phyloP scores from a whole-genome alignment of 2,329 filamentous ascomycete species.

The Chaetothyriales sp. region DNA sequence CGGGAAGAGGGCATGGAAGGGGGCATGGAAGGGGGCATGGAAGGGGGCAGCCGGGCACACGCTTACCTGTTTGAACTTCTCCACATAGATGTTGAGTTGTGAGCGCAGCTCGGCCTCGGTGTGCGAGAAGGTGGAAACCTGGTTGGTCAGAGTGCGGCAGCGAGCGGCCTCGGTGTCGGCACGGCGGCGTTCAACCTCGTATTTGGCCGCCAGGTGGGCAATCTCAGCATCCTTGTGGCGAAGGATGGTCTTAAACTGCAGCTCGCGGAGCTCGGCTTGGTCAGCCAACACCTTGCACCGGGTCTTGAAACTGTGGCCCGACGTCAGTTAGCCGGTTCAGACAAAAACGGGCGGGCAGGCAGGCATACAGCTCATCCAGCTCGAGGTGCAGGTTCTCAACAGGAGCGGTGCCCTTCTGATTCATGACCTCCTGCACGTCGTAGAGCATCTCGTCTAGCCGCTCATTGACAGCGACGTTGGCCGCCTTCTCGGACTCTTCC shows the following conservation, averaged over 20 bases:
- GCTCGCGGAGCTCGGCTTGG: slow-evolving; percentile 86
- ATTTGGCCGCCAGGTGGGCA: slow-evolving; percentile 74
- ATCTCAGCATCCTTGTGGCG: slow-evolving; percentile 93
- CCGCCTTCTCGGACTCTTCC: slow-evolving; percentile 70
- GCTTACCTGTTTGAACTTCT: slow-evolving; percentile 97
- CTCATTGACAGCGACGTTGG: slow-evolving; percentile 68
- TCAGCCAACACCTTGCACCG: slow-evolving; percentile 92
- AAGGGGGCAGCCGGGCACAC: slow-evolving; percentile 13
- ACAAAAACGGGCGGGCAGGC: neutral
- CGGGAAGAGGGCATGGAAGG: slow-evolving; percentile 16
- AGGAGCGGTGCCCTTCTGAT: slow-evolving; percentile 69
- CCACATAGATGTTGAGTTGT: slow-evolving; percentile 94
- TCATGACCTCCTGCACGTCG: slow-evolving; percentile 77
- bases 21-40: slow-evolving; percentile 15
- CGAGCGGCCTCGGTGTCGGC: slow-evolving; percentile 68
- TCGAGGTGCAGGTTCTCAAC: slow-evolving; percentile 72
- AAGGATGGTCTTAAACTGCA: slow-evolving; percentile 83
- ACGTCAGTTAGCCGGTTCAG: slow-evolving; percentile 8
- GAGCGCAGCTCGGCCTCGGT: slow-evolving; percentile 86
- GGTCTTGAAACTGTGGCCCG: slow-evolving; percentile 42
- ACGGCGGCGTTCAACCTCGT: slow-evolving; percentile 76
- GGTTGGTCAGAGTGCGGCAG: slow-evolving; percentile 70
- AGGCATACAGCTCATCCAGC: slow-evolving; percentile 67
- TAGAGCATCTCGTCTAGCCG: slow-evolving; percentile 66
- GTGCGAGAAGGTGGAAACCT: slow-evolving; percentile 90